Conservation (phyloP, 1,284 basidiomycete genomes). For the Wallemia ichthyophaga region DNA sequence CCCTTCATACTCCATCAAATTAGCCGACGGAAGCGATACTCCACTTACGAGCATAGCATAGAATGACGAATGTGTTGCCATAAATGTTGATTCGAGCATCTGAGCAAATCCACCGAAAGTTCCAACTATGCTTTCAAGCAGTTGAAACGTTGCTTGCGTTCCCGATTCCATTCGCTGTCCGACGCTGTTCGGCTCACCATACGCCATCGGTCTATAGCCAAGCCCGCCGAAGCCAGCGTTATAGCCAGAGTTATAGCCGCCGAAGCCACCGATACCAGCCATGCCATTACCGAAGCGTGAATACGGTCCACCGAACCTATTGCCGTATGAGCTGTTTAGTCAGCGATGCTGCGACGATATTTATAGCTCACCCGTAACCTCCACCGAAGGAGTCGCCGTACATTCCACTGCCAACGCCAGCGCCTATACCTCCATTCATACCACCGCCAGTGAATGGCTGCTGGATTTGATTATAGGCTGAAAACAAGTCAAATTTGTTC, state of each 20-base stretch:
- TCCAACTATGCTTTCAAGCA: conserved; percentile 79
- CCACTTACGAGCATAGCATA: conserved; percentile 57
- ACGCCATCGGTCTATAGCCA: conserved; percentile 16
- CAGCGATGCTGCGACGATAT: conserved; percentile 5
- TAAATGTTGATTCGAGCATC: conserved; percentile 91
- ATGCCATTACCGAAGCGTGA: conserved; percentile 16
- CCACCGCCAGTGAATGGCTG: background rate
- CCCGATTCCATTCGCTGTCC: conserved; percentile 13
- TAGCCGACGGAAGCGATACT: background rate
- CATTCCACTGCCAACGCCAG: conserved; percentile 3
- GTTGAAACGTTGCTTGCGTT: conserved; percentile 27
- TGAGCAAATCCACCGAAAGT: conserved; percentile 89
- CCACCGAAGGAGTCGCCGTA: conserved; percentile 1
- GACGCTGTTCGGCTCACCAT: conserved; percentile 17
- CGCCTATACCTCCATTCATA: too few species aligned
- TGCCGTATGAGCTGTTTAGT: background rate
- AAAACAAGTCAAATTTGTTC: conserved; percentile 14
- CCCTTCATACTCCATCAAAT: conserved; percentile 18
- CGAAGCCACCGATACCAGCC: conserved; percentile 12
- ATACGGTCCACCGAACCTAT: conserved; percentile 11
- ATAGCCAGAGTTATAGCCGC: conserved; percentile 20
- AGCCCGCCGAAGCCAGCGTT: conserved; percentile 11
- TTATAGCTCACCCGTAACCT: conserved; percentile 7
- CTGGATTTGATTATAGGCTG: conserved; percentile 14
- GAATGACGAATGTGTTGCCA: conserved; percentile 93